phyloP scores from a whole-genome alignment of 163 green algal genomes.

The Scenedesmus sp. region DNA sequence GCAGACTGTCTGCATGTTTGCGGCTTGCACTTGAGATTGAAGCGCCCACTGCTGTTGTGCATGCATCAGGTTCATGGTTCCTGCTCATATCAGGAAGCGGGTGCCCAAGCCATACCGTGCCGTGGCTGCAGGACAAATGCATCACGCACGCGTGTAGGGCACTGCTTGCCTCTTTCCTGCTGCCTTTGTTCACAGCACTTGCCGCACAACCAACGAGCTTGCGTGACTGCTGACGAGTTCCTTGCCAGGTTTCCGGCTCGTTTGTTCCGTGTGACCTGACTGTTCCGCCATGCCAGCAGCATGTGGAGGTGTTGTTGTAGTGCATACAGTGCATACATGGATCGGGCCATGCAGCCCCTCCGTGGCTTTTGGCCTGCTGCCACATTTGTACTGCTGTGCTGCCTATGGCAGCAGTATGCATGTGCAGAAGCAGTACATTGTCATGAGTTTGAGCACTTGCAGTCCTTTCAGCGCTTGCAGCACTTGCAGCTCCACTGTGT shows the following conservation, averaged over 20 bases:
- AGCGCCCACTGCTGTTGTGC: neutral
- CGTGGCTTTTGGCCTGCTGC: neutral
- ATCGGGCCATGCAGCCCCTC: neutral
- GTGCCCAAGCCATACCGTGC: neutral
- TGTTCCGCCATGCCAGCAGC: neutral
- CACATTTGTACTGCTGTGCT: neutral
- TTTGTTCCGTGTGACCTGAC: neutral
- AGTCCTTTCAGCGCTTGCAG: neutral
- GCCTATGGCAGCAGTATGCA: neutral
- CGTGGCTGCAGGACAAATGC: neutral
- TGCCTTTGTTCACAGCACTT: neutral
- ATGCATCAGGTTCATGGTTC: neutral
- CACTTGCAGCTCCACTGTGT: neutral
- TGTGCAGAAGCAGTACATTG: neutral
- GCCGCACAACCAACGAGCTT: neutral
- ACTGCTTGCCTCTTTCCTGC: neutral
- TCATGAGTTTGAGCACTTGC: neutral
- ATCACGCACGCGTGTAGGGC: neutral
- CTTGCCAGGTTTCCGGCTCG: neutral
- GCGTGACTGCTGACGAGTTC: neutral
- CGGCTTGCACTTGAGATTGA: no score
- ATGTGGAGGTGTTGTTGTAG: neutral
- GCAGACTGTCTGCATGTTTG: neutral
- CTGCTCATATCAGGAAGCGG: neutral
- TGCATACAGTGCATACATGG: neutral